Evolutionary conservation across 2,329 filamentous ascomycete genomes (phyloP).

Genomic region (Xylariomycetidae sp.): DNA sequence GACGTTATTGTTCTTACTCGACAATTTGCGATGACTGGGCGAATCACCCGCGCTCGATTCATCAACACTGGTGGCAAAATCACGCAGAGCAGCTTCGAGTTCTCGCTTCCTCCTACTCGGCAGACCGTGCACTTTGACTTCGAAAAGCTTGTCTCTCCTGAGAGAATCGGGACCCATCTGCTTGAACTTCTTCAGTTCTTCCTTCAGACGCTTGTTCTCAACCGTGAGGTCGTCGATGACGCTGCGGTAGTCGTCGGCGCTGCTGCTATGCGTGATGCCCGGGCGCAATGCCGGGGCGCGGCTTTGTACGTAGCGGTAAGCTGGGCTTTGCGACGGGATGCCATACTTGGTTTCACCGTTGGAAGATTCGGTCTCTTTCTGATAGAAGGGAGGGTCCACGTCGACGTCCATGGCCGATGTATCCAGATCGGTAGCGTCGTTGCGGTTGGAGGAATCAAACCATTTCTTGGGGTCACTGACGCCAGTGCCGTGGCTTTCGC

Average conservation of each 20-base stretch:
- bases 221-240: conserved; percentile 86
- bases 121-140: conserved; percentile 72
- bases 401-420: conserved; percentile 43
- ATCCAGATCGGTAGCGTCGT: conserved; percentile 38
- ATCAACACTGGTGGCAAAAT: conserved; percentile 62
- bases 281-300: conserved; percentile 23
- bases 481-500: conserved; percentile 42
- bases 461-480: conserved; percentile 46
- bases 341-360: conserved; percentile 34
- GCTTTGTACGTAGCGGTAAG: conserved; percentile 18
- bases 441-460: conserved; percentile 49
- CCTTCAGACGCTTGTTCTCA: conserved; percentile 73
- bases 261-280: conserved; percentile 45
- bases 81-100: conserved; percentile 64
- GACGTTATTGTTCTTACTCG: conserved; percentile 32
- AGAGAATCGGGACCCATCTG: conserved; percentile 60
- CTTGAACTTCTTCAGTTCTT: conserved; percentile 65
- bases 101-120: conserved; percentile 68
- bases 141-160: conserved; percentile 72
- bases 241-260: conserved; percentile 68
- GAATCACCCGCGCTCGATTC: conserved; percentile 36
- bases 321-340: conserved; percentile 18
- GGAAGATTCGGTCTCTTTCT: conserved; percentile 46
- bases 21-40: conserved; percentile 36
- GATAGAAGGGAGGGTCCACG: conserved; percentile 48